A percentile compares a stretch with the other conserved stretches of the same genome.
phyloP scores from a whole-genome alignment of 768 basidiomycete genomes.

The Mycena latifolia region DNA sequence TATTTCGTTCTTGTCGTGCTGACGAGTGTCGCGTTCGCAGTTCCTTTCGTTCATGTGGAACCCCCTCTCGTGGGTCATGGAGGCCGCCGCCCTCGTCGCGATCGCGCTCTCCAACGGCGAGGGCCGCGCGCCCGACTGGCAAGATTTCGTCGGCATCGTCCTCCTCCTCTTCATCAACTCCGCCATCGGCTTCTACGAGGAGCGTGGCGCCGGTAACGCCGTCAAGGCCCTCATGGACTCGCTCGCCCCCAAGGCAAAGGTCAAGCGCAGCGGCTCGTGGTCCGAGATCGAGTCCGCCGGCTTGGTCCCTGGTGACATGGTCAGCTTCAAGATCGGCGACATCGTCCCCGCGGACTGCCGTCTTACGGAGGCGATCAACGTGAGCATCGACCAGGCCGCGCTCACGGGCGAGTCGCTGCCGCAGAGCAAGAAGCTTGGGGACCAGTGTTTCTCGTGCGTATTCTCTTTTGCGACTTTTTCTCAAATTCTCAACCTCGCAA shows the following conservation, averaged over 20 bases:
- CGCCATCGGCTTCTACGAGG: slow-evolving; percentile 98
- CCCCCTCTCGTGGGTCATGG: slow-evolving; percentile 99
- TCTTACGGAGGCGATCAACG: slow-evolving; percentile 96
- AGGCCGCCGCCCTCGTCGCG: slow-evolving; percentile 93
- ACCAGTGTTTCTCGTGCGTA: slow-evolving; percentile 98
- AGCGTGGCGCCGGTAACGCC: slow-evolving; percentile 96
- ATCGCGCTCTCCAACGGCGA: slow-evolving; percentile 97
- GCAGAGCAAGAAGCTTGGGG: slow-evolving; percentile 90
- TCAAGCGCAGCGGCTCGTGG: slow-evolving; percentile 90
- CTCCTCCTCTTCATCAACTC: slow-evolving; percentile 95
- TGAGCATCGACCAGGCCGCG: slow-evolving; percentile 98
- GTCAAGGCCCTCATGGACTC: slow-evolving; percentile 94
- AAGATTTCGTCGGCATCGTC: slow-evolving; percentile 97
- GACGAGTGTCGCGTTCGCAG: slow-evolving; percentile 47
- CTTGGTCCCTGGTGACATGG: slow-evolving; percentile 95
- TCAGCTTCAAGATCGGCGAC: slow-evolving; percentile 99
- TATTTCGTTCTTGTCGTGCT: background rate
- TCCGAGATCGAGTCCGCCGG: slow-evolving; percentile 89
- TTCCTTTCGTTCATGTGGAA: slow-evolving; percentile 99
- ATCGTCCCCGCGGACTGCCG: slow-evolving; percentile 98
- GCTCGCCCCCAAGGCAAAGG: slow-evolving; percentile 55
- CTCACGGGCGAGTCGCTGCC: slow-evolving; percentile 98
- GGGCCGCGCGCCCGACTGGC: slow-evolving; percentile 90
- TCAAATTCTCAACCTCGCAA: background rate
- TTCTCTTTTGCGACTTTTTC: background rate